These are phyloP conservation scores for Cyanodermella asteris DNA, from an alignment of 2,329 filamentous ascomycete species.

Conservation along the genomic window DNA sequence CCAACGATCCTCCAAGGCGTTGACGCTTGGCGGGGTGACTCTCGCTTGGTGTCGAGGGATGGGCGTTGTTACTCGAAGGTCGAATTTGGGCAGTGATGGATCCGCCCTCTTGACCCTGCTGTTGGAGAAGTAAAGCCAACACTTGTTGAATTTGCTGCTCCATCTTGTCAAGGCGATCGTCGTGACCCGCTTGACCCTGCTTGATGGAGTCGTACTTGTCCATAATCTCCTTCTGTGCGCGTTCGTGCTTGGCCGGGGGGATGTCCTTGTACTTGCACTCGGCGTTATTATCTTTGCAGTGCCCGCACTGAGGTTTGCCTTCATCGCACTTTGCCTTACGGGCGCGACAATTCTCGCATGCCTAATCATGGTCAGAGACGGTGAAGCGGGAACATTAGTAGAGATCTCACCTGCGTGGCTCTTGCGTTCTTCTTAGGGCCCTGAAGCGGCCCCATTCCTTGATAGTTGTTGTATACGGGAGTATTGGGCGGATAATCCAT, in stretches of 20 bases:
- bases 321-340: slow-evolving; percentile 87
- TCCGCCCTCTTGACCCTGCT: too few relatives aligned
- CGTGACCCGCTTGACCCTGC: slow-evolving; percentile 4
- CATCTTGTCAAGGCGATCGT: slow-evolving; percentile 2
- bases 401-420: slow-evolving; percentile 6
- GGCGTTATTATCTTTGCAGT: slow-evolving; percentile 67
- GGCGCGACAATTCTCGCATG: slow-evolving; percentile 73
- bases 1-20: slow-evolving; percentile 17
- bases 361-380: slow-evolving; percentile 26
- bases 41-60: slow-evolving; percentile 1
- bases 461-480: slow-evolving; percentile 3
- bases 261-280: slow-evolving; percentile 79
- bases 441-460: slow-evolving; percentile 3
- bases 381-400: not conserved
- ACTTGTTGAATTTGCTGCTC: not conserved
- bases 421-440: slow-evolving; percentile 6
- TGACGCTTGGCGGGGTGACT: slow-evolving; percentile 1
- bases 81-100: slow-evolving; percentile 5
- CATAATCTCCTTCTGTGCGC: slow-evolving; percentile 9
- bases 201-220: slow-evolving; percentile 6
- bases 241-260: slow-evolving; percentile 59
- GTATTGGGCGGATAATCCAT: slow-evolving; percentile 5
- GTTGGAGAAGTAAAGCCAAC: too few relatives aligned
- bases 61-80: slow-evolving; percentile 4
- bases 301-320: slow-evolving; percentile 57